Conservation (phyloP, 1,139 yeast species). For the Wickerhamomyces sp. region DNA sequence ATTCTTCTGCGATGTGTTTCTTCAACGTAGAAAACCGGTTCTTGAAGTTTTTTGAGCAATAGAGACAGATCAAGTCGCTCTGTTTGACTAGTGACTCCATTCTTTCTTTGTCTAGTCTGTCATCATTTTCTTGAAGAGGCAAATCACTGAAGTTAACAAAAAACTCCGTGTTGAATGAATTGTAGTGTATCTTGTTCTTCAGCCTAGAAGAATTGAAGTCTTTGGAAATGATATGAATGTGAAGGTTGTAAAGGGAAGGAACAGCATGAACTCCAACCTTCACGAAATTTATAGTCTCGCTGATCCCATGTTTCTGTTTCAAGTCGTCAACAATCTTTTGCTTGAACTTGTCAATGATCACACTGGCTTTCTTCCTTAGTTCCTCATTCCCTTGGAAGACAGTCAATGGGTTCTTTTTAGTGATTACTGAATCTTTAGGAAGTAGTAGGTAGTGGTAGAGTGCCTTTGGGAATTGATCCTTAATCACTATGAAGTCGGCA, state of each 20-base stretch:
- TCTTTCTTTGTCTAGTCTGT: conserved; percentile 9
- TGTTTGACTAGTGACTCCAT: conserved; percentile 30
- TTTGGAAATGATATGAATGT: conserved; percentile 64
- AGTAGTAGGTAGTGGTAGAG: conserved; percentile 55
- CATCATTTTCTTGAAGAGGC: conserved; percentile 26
- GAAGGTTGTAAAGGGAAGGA: conserved; percentile 67
- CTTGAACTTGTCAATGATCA: conserved; percentile 30
- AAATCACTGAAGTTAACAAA: conserved; percentile 50
- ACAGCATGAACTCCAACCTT: conserved; percentile 63
- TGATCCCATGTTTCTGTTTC: conserved; percentile 10
- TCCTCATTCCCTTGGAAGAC: conserved; percentile 41
- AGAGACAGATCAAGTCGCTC: conserved; percentile 42
- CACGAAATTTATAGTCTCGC: conserved; percentile 35
- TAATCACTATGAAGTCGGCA: conserved; percentile 49
- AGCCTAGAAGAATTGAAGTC: conserved; percentile 53
- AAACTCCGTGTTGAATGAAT: conserved; percentile 62
- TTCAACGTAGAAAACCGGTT: conserved; percentile 30
- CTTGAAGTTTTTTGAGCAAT: conserved; percentile 43
- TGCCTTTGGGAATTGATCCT: conserved; percentile 64
- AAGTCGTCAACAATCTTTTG: conserved; percentile 10
- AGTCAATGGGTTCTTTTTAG: conserved; percentile 47
- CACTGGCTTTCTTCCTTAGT: conserved; percentile 37
- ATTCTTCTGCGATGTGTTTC: conserved; percentile 14
- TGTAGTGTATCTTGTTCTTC: conserved; percentile 64
- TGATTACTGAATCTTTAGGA: conserved; percentile 42